Conservation (phyloP, 768 basidiomycete genomes). For the Russula emetica region DNA sequence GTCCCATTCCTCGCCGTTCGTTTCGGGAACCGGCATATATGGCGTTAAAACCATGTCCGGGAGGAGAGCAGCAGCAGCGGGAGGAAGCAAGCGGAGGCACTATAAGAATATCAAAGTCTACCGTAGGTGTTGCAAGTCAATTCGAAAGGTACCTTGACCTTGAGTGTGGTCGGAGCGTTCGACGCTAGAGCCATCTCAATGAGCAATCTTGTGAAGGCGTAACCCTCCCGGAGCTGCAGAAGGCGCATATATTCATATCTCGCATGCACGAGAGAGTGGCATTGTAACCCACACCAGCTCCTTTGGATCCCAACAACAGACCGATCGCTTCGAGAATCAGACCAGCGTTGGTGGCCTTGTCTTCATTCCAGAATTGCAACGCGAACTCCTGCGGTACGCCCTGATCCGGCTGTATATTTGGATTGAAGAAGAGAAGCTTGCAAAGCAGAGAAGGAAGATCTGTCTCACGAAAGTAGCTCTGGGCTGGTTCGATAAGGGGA, state of each 20-base stretch:
- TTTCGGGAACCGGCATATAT: slow-evolving; percentile 72
- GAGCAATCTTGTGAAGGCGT: slow-evolving; percentile 67
- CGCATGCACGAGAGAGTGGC: not conserved
- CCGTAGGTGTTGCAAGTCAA: not conserved
- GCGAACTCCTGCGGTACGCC: slow-evolving; percentile 84
- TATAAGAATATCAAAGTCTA: slow-evolving; percentile 34
- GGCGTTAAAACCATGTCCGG: slow-evolving; percentile 64
- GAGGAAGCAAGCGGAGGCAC: slow-evolving; percentile 58
- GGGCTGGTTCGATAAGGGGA: slow-evolving; percentile 26
- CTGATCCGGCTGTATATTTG: slow-evolving; percentile 52
- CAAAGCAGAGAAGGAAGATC: slow-evolving; percentile 63
- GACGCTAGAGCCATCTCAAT: slow-evolving; percentile 86
- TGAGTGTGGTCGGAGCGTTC: slow-evolving; percentile 85
- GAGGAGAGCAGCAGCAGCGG: slow-evolving; percentile 54
- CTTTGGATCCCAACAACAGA: slow-evolving; percentile 75
- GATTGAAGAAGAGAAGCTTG: slow-evolving; percentile 66
- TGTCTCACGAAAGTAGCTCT: slow-evolving; percentile 97
- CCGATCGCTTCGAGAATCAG: slow-evolving; percentile 82
- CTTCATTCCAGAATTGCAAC: slow-evolving; percentile 92
- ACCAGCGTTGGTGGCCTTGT: slow-evolving; percentile 77
- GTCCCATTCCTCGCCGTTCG: slow-evolving; percentile 92
- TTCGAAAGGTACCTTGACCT: slow-evolving; percentile 62
- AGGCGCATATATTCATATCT: slow-evolving; percentile 14
- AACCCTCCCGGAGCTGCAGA: slow-evolving; percentile 52
- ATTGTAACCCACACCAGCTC: slow-evolving; percentile 48